These are phyloP conservation scores for Clitocybe nebularis DNA, from an alignment of 1,284 basidiomycete species.

Conservation along the genomic window DNA sequence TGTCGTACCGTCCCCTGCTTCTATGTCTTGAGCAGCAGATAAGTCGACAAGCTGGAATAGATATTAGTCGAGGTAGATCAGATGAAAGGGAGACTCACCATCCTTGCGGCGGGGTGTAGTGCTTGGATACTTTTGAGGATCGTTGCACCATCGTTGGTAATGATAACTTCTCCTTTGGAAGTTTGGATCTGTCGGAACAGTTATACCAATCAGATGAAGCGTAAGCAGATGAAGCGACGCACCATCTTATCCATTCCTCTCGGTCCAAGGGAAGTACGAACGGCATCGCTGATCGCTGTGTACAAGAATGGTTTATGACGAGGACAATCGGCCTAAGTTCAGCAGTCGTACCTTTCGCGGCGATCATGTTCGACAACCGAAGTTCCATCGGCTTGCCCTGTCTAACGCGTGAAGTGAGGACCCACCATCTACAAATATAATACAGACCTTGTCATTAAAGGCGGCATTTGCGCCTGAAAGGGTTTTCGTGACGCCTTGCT, in stretches of 20 bases:
- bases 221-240: no score
- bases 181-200: slow-evolving; percentile 85
- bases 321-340: slow-evolving; percentile 1
- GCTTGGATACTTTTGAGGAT: slow-evolving; percentile 98
- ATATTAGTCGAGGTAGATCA: slow-evolving; percentile 4
- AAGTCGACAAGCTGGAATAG: slow-evolving; percentile 84
- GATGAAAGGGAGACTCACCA: slow-evolving; percentile 50
- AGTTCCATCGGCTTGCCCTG: slow-evolving; percentile 93
- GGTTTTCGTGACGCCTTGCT: slow-evolving; percentile 33
- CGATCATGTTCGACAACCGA: slow-evolving; percentile 92
- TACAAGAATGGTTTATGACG: slow-evolving; percentile 12
- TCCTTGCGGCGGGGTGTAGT: slow-evolving; percentile 96
- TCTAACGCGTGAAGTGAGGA: slow-evolving; percentile 29
- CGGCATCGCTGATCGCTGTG: slow-evolving; percentile 94
- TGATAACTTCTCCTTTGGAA: slow-evolving; percentile 92
- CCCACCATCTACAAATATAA: slow-evolving; percentile 13
- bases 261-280: slow-evolving; percentile 94
- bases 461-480: slow-evolving; percentile 60
- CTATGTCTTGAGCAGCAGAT: slow-evolving; percentile 96
- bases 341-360: slow-evolving; percentile 76
- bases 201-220: slow-evolving; percentile 9
- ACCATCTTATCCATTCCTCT: slow-evolving; percentile 99
- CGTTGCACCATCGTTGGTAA: slow-evolving; percentile 99
- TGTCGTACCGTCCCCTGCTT: slow-evolving; percentile 99
- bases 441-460: slow-evolving; percentile 83